phyloP scores from a whole-genome alignment of 208 protist species.

The Phytomonas sp. region DNA sequence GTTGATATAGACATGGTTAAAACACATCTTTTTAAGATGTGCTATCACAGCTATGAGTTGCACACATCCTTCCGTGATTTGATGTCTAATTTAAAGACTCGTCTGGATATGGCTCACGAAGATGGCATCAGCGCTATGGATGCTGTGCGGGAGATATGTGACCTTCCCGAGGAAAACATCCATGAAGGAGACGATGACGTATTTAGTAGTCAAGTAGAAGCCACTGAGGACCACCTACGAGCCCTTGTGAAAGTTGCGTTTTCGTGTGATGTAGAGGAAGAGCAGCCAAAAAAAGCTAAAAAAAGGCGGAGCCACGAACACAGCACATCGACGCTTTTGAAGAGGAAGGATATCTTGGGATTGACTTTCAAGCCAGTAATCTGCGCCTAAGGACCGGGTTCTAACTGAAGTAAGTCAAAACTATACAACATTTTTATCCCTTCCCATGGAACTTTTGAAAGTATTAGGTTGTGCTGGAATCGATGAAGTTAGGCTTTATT shows the following conservation, averaged over 20 bases:
- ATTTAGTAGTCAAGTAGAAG: constrained; percentile 19
- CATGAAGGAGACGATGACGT: background rate
- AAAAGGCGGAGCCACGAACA: constrained; percentile 24
- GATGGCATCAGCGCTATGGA: background rate
- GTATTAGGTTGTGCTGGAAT: background rate
- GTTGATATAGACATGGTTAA: constrained; percentile 69
- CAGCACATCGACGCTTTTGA: constrained; percentile 20
- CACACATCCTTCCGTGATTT: constrained; percentile 35
- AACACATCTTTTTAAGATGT: constrained; percentile 85
- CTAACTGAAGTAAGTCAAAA: constrained; percentile 1
- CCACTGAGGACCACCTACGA: constrained; percentile 28
- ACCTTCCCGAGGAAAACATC: background rate
- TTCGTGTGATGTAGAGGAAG: constrained; percentile 20
- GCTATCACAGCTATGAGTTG: constrained; percentile 73
- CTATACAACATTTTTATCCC: background rate
- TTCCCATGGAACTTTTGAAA: background rate
- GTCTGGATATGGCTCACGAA: background rate
- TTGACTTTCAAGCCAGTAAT: constrained; percentile 11
- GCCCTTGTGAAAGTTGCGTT: constrained; percentile 24
- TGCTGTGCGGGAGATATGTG: background rate
- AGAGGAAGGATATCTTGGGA: constrained; percentile 18
- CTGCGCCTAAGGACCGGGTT: background rate
- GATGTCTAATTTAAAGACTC: constrained; percentile 26
- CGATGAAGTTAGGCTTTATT: constrained; percentile 5
- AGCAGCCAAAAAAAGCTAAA: constrained; percentile 32